A percentile compares a stretch with the other conserved stretches of the same genome.
Evolutionary conservation across 495 filamentous ascomycete genomes (phyloP).

Genomic region (Aspergillus ellipticus): DNA sequence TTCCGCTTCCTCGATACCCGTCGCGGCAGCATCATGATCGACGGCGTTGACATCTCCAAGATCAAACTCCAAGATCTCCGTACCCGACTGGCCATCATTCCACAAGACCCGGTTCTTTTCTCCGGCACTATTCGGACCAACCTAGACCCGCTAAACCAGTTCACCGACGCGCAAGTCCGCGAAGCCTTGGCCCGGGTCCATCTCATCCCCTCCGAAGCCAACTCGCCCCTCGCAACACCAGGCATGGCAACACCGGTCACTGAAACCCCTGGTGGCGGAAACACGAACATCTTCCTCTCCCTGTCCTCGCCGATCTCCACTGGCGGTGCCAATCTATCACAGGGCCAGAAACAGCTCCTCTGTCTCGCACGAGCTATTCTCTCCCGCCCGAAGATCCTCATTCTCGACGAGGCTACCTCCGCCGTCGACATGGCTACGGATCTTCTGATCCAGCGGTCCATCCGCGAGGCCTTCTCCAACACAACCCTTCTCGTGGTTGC

Average conservation of each 20-base stretch:
- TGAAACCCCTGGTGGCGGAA: conserved; percentile 27
- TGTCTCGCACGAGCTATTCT: conserved; percentile 77
- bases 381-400: conserved; percentile 65
- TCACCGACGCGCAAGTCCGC: conserved; percentile 56
- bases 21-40: conserved; percentile 43
- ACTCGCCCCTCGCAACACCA: not conserved
- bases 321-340: conserved; percentile 68
- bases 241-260: conserved; percentile 19
- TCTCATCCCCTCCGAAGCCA: not conserved
- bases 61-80: conserved; percentile 47
- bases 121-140: conserved; percentile 50
- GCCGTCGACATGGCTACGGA: conserved; percentile 79
- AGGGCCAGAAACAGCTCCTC: conserved; percentile 76
- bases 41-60: conserved; percentile 47
- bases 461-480: conserved; percentile 55
- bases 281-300: conserved; percentile 55
- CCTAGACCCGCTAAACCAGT: conserved; percentile 50
- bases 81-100: conserved; percentile 48
- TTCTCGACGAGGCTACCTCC: conserved; percentile 77
- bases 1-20: conserved; percentile 48
- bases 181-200: conserved; percentile 52
- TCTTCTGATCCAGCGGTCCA: conserved; percentile 24
- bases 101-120: conserved; percentile 53
- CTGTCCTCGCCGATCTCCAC: conserved; percentile 56
- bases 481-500: conserved; percentile 73